Conservation (phyloP, 2,329 filamentous ascomycete species). For the Cercospora sesami region DNA sequence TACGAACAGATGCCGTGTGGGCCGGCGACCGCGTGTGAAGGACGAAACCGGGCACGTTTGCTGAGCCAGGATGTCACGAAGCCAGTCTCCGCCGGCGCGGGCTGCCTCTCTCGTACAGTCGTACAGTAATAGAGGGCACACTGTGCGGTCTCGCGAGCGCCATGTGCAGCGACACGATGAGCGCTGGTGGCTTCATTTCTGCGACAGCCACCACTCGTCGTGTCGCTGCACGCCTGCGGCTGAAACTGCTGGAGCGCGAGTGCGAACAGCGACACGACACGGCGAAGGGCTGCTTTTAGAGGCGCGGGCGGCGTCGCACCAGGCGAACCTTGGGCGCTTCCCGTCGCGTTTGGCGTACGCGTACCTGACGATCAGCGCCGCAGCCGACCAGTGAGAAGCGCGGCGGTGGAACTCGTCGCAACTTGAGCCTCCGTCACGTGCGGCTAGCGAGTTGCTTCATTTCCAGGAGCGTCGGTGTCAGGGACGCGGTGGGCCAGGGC, state of each 20-base stretch:
- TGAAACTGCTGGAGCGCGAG: neutral
- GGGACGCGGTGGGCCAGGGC: neutral
- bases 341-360: neutral
- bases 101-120: neutral
- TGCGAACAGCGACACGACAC: neutral
- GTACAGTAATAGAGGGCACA: neutral
- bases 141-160: neutral
- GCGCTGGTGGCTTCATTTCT: neutral
- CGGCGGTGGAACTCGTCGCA: neutral
- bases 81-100: neutral
- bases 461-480: neutral
- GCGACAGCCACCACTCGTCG: neutral
- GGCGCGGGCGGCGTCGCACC: neutral
- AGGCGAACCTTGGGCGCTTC: neutral
- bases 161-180: neutral
- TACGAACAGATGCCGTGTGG: neutral
- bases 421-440: neutral
- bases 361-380: constrained; percentile 3
- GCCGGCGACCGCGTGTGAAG: neutral
- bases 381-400: neutral
- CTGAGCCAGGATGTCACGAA: neutral
- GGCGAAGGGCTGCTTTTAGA: neutral
- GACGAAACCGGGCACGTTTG: neutral
- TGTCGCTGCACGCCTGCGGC: neutral
- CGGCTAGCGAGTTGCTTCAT: neutral